Conservation (phyloP, 768 basidiomycete species). For the Mycena belliarum region DNA sequence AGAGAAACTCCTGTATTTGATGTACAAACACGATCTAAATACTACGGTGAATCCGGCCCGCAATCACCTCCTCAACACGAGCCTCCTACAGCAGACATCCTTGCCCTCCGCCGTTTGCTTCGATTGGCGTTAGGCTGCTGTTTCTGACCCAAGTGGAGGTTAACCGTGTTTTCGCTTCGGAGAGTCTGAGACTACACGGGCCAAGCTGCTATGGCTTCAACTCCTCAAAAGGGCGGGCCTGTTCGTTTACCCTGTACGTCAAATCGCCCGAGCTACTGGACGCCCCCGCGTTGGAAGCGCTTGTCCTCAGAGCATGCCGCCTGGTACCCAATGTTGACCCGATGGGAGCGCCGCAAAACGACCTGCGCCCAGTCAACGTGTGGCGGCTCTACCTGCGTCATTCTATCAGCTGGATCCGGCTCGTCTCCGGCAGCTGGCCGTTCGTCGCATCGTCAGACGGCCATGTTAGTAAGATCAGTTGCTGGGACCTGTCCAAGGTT, state of each 20-base stretch:
- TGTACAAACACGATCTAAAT: too few relatives aligned
- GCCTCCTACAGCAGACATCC: too few relatives aligned
- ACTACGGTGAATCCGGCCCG: too few relatives aligned
- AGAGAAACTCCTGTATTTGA: too few relatives aligned
- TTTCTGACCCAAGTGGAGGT: too few relatives aligned
- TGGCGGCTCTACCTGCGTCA: not conserved
- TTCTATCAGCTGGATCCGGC: conserved; percentile 19
- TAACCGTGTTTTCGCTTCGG: too few relatives aligned
- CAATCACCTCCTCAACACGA: too few relatives aligned
- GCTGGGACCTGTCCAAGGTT: conserved; percentile 16
- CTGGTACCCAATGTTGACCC: not conserved
- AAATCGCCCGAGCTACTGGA: not conserved
- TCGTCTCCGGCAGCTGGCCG: conserved; percentile 8
- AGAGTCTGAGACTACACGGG: too few relatives aligned
- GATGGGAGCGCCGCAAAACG: not conserved
- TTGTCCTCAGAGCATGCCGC: not conserved
- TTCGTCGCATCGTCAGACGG: conserved; percentile 17
- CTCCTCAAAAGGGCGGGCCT: too few relatives aligned
- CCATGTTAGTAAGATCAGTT: conserved; percentile 6
- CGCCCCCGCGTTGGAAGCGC: not conserved
- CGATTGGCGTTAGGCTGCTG: too few relatives aligned
- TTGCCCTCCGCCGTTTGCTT: too few relatives aligned
- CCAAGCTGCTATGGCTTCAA: too few relatives aligned
- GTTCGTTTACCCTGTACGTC: not conserved
- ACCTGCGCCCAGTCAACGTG: not conserved